phyloP scores from a whole-genome alignment of 441 rosid species.

The Rhodomyrtus psidioides region DNA sequence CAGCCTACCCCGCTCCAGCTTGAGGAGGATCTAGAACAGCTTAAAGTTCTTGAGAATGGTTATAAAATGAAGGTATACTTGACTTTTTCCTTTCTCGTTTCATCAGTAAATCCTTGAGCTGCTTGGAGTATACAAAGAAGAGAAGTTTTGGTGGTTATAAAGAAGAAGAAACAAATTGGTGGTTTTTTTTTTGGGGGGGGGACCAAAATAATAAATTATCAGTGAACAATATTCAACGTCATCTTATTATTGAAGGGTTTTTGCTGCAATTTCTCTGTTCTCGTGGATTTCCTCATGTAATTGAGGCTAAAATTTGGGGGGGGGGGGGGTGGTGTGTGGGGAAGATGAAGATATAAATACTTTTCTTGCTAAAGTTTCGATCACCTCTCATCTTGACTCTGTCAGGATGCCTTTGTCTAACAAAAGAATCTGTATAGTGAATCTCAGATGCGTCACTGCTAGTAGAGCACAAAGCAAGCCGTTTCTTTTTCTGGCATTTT shows the following conservation, averaged over 20 bases:
- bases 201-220: neutral
- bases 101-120: neutral
- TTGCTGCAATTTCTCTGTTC: neutral
- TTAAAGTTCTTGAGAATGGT: slow-evolving; percentile 94
- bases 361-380: neutral
- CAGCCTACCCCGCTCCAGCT: slow-evolving; percentile 79
- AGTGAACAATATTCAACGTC: neutral
- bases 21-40: slow-evolving; percentile 95
- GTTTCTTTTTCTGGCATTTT: neutral
- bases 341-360: no score
- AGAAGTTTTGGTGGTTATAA: neutral
- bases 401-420: neutral
- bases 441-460: neutral
- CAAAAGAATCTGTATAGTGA: neutral
- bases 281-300: neutral
- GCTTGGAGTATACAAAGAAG: neutral
- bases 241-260: neutral
- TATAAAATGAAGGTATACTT: slow-evolving; percentile 83
- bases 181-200: neutral
- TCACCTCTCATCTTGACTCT: neutral
- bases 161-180: neutral
- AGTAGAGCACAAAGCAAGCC: neutral
- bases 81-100: neutral
- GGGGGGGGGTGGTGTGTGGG: no score
- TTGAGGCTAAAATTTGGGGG: neutral